These are phyloP conservation scores for Sesbania bispinosa DNA, from an alignment of 306 rosid genomes.

Conservation along the genomic window DNA sequence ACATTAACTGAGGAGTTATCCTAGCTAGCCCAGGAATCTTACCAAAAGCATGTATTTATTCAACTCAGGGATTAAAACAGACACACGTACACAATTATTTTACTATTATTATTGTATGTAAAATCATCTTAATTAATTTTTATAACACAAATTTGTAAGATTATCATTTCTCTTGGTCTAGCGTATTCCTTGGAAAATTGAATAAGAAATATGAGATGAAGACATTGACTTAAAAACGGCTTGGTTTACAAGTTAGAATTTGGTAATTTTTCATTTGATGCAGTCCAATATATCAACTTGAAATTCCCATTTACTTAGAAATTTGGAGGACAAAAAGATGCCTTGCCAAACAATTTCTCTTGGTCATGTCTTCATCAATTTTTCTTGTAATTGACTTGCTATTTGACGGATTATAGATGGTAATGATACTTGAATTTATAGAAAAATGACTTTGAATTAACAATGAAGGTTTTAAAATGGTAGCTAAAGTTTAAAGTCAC, in stretches of 20 bases:
- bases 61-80: neutral
- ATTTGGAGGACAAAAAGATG: neutral
- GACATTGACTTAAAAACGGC: neutral
- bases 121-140: neutral
- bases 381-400: neutral
- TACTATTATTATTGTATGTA: neutral
- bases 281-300: conserved; percentile 28
- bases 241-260: conserved; percentile 4
- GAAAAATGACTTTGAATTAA: neutral
- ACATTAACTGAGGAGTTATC: conserved; percentile 13
- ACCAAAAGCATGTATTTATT: neutral
- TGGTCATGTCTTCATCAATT: conserved; percentile 1
- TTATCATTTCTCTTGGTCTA: neutral
- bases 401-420: neutral
- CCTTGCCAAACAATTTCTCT: neutral
- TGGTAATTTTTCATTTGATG: neutral
- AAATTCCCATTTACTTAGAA: neutral
- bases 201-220: neutral
- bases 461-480: no score
- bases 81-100: neutral
- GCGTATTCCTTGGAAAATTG: conserved; percentile 3
- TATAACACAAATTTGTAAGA: neutral
- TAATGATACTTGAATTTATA: neutral
- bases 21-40: neutral
- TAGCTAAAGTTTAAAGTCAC: no score